phyloP scores from a whole-genome alignment of 2,329 filamentous ascomycete genomes.

The Scopulariopsis brevicaulis region DNA sequence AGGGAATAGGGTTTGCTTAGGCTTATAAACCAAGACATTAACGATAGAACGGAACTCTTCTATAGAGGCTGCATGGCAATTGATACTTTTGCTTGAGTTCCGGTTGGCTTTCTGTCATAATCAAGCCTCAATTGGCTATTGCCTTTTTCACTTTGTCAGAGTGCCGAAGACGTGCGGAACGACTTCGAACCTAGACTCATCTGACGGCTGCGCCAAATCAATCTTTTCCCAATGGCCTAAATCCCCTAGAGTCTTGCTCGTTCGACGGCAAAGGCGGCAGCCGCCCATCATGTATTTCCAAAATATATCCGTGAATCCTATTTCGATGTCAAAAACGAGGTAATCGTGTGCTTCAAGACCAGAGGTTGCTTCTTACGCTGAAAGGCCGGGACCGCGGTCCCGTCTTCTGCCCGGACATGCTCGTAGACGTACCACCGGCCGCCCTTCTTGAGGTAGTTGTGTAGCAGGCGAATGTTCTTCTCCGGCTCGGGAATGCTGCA shows the following conservation, averaged over 20 bases:
- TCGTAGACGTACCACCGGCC: slow-evolving; percentile 53
- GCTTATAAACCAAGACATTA: too few species aligned
- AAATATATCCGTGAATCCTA: slow-evolving; percentile 27
- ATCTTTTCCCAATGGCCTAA: slow-evolving; percentile 27
- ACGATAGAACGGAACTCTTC: too few species aligned
- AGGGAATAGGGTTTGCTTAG: too few species aligned
- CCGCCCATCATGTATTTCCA: slow-evolving; percentile 30
- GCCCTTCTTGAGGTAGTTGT: slow-evolving; percentile 46
- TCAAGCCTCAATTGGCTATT: too few species aligned
- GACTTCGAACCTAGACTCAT: slow-evolving; percentile 21
- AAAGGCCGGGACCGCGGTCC: slow-evolving; percentile 22
- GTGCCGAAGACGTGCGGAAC: slow-evolving; percentile 26
- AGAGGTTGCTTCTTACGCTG: slow-evolving; percentile 20
- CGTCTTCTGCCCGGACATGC: slow-evolving; percentile 34
- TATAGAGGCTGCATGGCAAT: too few species aligned
- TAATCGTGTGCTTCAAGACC: too few species aligned
- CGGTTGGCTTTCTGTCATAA: too few species aligned
- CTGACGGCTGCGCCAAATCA: slow-evolving; percentile 20
- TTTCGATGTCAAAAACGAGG: not conserved
- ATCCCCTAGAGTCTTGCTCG: slow-evolving; percentile 20
- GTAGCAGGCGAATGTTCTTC: slow-evolving; percentile 41
- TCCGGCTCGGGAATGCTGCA: slow-evolving; percentile 53
- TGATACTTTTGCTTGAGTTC: too few species aligned
- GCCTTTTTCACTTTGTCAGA: slow-evolving; percentile 19
- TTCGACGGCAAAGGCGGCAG: slow-evolving; percentile 26